A percentile compares a stretch with the other conserved stretches of the same genome.
Evolutionary conservation across 805 yeast genomes (phyloP).

Genomic region (Candida coquimbonensis): DNA sequence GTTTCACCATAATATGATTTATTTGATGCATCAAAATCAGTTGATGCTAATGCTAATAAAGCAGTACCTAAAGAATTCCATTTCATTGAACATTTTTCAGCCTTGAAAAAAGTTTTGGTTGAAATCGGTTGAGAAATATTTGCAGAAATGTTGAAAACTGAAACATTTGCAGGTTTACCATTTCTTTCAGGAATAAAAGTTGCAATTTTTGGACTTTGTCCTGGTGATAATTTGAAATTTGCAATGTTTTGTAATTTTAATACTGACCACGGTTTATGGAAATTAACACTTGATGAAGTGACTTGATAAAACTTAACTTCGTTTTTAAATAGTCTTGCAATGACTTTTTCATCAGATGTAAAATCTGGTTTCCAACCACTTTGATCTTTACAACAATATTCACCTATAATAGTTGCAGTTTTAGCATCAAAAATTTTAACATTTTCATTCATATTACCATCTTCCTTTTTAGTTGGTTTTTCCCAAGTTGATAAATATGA

Average conservation of each 20-base stretch:
- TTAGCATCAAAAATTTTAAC: constrained; percentile 66
- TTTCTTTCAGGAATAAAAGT: constrained; percentile 80
- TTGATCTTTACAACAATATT: constrained; percentile 75
- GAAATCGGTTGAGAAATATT: constrained; percentile 59
- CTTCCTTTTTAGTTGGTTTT: constrained; percentile 67
- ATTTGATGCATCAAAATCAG: constrained; percentile 92
- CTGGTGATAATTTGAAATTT: constrained; percentile 73
- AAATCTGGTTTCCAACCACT: constrained; percentile 92
- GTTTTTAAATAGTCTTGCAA: constrained; percentile 53
- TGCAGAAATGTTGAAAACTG: constrained; percentile 70
- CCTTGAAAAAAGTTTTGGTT: constrained; percentile 87
- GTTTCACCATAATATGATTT: constrained; percentile 97
- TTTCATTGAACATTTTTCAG: constrained; percentile 83
- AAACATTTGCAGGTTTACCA: constrained; percentile 86
- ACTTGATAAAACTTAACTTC: constrained; percentile 68
- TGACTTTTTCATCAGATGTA: constrained; percentile 68
- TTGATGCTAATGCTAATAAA: constrained; percentile 83
- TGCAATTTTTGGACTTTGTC: constrained; percentile 83
- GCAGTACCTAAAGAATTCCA: constrained; percentile 97
- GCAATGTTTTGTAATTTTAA: constrained; percentile 48
- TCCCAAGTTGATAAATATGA: constrained; percentile 83
- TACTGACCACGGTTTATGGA: constrained; percentile 50
- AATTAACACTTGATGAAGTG: constrained; percentile 29
- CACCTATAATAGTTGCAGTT: constrained; percentile 41
- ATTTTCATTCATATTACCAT: constrained; percentile 72